Conservation (phyloP, 495 filamentous ascomycete genomes). For the Penicillium antarcticum region DNA sequence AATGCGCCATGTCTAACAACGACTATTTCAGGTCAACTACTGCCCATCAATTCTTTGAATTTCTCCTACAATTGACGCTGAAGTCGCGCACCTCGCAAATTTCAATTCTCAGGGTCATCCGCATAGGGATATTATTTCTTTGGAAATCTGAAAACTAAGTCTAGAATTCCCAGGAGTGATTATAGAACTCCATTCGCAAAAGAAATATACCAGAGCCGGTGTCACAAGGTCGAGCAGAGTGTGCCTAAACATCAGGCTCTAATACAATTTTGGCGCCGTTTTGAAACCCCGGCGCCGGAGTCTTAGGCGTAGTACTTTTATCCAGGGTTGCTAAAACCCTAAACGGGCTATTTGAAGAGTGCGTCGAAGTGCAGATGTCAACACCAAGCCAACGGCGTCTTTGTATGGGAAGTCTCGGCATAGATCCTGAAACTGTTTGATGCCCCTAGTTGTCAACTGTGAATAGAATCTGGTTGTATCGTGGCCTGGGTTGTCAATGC, state of each 20-base stretch:
- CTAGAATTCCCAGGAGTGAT: slow-evolving; percentile 3
- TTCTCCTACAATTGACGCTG: slow-evolving; percentile 3
- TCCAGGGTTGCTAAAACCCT: slow-evolving; percentile 3
- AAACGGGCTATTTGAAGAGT: slow-evolving; percentile 13
- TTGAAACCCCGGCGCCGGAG: neutral
- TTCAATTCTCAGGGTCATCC: neutral
- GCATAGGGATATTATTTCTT: slow-evolving; percentile 2
- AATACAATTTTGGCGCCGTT: neutral
- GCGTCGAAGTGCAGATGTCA: slow-evolving; percentile 14
- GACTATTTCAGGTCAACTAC: slow-evolving; percentile 8
- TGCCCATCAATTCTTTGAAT: slow-evolving; percentile 1
- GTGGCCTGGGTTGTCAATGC: slow-evolving; percentile 9
- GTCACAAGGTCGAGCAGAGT: slow-evolving; percentile 13
- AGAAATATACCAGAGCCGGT: slow-evolving; percentile 5
- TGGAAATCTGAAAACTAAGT: slow-evolving; percentile 2
- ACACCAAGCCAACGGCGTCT: slow-evolving; percentile 10
- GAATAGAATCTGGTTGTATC: slow-evolving; percentile 12
- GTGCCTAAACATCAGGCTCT: slow-evolving; percentile 11
- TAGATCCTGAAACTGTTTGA: slow-evolving; percentile 4
- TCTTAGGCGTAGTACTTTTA: slow-evolving; percentile 2
- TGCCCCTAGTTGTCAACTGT: slow-evolving; percentile 8
- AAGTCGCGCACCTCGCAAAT: neutral
- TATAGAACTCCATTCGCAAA: slow-evolving; percentile 2
- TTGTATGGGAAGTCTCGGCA: slow-evolving; percentile 5
- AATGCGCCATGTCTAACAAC: slow-evolving; percentile 13